Evolutionary conservation across 139 green algal species (phyloP).

Genomic region (Tetradesmus lagerheimii): DNA sequence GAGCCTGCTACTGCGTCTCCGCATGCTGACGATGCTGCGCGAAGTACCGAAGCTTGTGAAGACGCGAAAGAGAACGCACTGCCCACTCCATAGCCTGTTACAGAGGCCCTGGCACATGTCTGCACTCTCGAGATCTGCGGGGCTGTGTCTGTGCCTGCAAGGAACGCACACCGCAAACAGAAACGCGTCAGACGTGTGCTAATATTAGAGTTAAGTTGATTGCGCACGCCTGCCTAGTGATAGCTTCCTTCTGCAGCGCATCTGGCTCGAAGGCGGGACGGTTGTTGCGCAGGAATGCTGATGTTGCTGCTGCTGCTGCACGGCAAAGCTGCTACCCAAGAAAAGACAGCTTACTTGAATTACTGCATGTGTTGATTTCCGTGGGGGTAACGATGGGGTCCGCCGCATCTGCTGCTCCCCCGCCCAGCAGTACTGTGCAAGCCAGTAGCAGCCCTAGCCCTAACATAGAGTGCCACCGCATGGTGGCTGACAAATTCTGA

Average conservation of each 20-base stretch:
- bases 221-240: background rate
- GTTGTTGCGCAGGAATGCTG: background rate
- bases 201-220: background rate
- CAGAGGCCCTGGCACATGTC: conserved; percentile 39
- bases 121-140: conserved; percentile 41
- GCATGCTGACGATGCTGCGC: conserved; percentile 30
- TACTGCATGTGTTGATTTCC: conserved; percentile 47
- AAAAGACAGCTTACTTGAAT: conserved; percentile 28
- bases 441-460: background rate
- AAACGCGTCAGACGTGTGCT: background rate
- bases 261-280: background rate
- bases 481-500: background rate
- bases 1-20: conserved; percentile 41
- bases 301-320: background rate
- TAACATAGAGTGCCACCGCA: background rate
- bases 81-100: conserved; percentile 15
- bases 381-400: conserved; percentile 21
- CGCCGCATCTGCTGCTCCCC: background rate
- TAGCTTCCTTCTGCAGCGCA: background rate
- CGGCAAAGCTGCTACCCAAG: background rate
- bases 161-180: background rate
- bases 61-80: conserved; percentile 29
- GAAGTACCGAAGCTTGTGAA: background rate
- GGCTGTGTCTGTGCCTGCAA: conserved; percentile 22
- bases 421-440: background rate